A percentile compares a stretch with the other conserved stretches of the same genome.
phyloP scores from a whole-genome alignment of 495 filamentous ascomycete species.

The Xylaria bambusicola region DNA sequence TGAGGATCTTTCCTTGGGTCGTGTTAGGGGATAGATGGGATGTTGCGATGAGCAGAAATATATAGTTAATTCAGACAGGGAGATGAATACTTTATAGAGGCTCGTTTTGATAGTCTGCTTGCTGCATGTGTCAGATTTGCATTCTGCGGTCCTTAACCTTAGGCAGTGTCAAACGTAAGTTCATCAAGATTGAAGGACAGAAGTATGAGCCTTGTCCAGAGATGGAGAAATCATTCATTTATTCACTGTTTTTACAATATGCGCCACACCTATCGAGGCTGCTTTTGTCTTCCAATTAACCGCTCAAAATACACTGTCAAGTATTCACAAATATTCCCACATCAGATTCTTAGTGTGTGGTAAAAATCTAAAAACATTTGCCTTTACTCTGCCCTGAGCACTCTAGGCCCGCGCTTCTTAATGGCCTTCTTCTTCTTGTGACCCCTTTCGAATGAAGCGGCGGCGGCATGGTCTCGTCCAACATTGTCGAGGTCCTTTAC shows the following conservation, averaged over 20 bases:
- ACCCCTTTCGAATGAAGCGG: slow-evolving; percentile 85
- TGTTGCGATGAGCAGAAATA: too few species aligned
- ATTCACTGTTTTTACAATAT: slow-evolving; percentile 16
- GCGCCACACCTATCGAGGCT: background rate
- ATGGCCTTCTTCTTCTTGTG: slow-evolving; percentile 88
- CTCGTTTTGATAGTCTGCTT: too few species aligned
- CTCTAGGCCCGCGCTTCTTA: slow-evolving; percentile 76
- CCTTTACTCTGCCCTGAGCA: slow-evolving; percentile 79
- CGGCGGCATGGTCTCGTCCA: slow-evolving; percentile 82
- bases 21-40: too few species aligned
- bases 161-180: too few species aligned
- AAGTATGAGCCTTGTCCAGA: background rate
- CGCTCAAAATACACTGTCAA: slow-evolving; percentile 8
- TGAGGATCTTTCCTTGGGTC: too few species aligned
- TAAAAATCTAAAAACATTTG: background rate
- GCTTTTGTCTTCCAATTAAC: slow-evolving; percentile 17
- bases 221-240: slow-evolving; percentile 10
- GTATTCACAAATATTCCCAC: background rate
- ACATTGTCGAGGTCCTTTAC: slow-evolving; percentile 98
- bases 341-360: background rate
- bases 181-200: too few species aligned
- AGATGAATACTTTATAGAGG: too few species aligned
- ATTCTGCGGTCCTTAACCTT: too few species aligned
- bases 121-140: too few species aligned
- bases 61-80: too few species aligned